These are phyloP conservation scores for Leccinum rimulosum DNA, from an alignment of 768 basidiomycete genomes.

Conservation along the genomic window DNA sequence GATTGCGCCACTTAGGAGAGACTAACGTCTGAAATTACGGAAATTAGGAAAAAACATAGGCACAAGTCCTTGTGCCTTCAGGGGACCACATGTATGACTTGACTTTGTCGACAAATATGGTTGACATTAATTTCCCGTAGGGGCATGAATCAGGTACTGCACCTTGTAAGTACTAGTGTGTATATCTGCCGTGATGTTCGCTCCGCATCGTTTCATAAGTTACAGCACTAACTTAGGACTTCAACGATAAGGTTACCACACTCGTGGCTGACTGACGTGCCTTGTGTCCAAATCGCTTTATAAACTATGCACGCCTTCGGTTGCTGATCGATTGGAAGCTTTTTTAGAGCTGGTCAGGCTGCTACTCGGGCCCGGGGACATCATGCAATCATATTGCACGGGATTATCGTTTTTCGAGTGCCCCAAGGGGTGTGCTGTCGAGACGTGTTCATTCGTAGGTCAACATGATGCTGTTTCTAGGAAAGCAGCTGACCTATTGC, in stretches of 20 bases:
- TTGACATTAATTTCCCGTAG: constrained; percentile 22
- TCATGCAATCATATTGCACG: constrained; percentile 46
- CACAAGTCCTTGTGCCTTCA: constrained; percentile 42
- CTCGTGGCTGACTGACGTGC: constrained; percentile 48
- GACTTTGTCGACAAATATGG: background rate
- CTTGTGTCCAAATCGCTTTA: constrained; percentile 12
- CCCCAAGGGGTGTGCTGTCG: background rate
- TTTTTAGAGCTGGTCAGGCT: constrained; percentile 40
- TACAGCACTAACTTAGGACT: background rate
- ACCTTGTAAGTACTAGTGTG: background rate
- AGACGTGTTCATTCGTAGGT: background rate
- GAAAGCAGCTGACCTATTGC: background rate
- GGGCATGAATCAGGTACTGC: constrained; percentile 45
- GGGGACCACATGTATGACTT: constrained; percentile 39
- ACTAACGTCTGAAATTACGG: background rate
- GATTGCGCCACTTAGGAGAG: background rate
- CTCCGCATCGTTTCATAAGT: background rate
- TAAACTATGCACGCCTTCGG: constrained; percentile 21
- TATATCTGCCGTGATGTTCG: constrained; percentile 41
- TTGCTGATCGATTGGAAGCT: constrained; percentile 59
- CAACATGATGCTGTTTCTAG: constrained; percentile 2
- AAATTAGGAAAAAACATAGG: constrained; percentile 40
- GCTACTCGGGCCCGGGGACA: constrained; percentile 33
- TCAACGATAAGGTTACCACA: constrained; percentile 41
- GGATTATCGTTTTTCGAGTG: constrained; percentile 26